phyloP scores from a whole-genome alignment of 139 green algal genomes.

The Parachlorella kessleri region DNA sequence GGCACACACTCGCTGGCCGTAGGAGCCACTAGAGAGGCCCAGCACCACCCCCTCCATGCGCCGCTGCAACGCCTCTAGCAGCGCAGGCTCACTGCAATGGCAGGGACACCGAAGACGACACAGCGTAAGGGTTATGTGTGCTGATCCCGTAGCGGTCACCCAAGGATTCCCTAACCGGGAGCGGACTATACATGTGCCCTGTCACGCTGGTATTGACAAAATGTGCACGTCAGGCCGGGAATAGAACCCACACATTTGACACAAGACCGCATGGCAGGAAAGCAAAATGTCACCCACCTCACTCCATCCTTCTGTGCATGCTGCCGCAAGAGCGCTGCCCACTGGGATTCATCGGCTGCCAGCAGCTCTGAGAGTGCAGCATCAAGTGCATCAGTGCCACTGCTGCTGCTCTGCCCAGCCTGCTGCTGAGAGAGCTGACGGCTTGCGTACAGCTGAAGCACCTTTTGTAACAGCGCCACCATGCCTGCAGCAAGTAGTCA shows the following conservation, averaged over 20 bases:
- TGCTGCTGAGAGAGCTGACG: constrained; percentile 46
- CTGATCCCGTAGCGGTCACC: too few species aligned
- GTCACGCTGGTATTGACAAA: too few species aligned
- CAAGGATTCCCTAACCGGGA: too few species aligned
- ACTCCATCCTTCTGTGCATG: not conserved
- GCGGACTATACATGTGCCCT: too few species aligned
- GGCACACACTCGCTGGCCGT: constrained; percentile 56
- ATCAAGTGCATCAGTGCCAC: constrained; percentile 15
- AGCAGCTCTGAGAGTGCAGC: constrained; percentile 47
- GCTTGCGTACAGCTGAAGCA: constrained; percentile 90
- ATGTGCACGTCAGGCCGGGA: too few species aligned
- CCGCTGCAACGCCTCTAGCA: constrained; percentile 79
- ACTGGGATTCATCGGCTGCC: constrained; percentile 65
- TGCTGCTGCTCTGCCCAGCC: not conserved
- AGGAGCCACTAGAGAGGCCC: constrained; percentile 73
- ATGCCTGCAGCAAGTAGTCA: constrained; percentile 57
- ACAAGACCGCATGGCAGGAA: too few species aligned
- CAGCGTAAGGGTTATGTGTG: too few species aligned
- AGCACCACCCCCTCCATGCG: constrained; percentile 89
- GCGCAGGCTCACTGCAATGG: constrained; percentile 57
- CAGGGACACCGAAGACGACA: too few species aligned
- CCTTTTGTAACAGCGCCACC: constrained; percentile 81
- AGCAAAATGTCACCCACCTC: constrained; percentile 11
- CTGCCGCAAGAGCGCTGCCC: constrained; percentile 46
- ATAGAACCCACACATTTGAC: too few species aligned